Base-by-base conservation (phyloP, 2,329 filamentous ascomycete genomes). In the Epichloe baconii region DNA sequence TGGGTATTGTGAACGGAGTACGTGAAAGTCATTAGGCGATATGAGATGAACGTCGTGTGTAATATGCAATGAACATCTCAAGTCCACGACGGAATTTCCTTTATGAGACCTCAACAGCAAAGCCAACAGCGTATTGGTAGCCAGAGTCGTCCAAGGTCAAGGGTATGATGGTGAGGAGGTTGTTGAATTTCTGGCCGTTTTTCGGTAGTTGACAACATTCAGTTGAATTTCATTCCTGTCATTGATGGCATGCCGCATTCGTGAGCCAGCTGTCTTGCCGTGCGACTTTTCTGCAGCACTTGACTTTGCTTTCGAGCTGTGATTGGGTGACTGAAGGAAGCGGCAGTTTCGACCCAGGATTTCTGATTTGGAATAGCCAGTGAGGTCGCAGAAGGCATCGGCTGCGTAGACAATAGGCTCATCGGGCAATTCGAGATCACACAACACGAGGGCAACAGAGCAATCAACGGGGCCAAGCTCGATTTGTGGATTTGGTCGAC, bases 151-250 rank as follows among this genome's bases (percentile, higher is more conserved):
- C 79, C 76, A 82, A 85, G 2, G 72, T 70, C 36, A 95, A 80
- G 0, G 88, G 88, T 49, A 95, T 86, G 73, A 94, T 88, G n/a
- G 85, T 88, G 49, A 95, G 72, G 12, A 90, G 64, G 58, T 95
- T 95, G 72, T 83, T 83, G 62, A 95, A 95, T 0, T 76, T 75
- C 58, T 87, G 78, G 0, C 89, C 88, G 48, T 86, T 82, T 68
- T 86, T 56, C 85, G 80, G 64, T 90, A 95, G 63, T 95, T 95
- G 62, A 84, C 82, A 14, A 95, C 64, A 37, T 70, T 61, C 4
- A 76, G 57, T 50, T 76, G 72, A 5, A 78, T 59, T 60, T 80
- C 77, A 34, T 61, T 52, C 42, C 69, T 67, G 3, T 59, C 54
- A n/a, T 69, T 64, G 21, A 79, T 62, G 1, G 76, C 71, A 34